phyloP scores from a whole-genome alignment of 768 basidiomycete genomes.

The Naganishia antarctica region DNA sequence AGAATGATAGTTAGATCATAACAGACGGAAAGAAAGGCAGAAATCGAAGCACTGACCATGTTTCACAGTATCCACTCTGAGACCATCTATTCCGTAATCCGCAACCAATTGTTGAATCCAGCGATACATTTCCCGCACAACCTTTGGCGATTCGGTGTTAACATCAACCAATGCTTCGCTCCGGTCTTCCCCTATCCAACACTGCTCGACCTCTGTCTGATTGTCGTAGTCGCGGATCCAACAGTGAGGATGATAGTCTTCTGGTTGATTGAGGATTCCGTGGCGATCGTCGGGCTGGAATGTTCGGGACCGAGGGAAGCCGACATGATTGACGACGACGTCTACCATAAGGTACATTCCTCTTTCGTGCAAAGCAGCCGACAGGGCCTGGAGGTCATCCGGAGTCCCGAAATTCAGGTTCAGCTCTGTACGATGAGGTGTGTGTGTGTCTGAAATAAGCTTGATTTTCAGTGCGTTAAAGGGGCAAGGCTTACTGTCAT shows the following conservation, averaged over 20 bases:
- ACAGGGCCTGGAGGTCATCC: conserved; percentile 66
- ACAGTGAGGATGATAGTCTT: conserved; percentile 74
- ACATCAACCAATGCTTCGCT: conserved; percentile 71
- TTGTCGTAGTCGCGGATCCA: conserved; percentile 63
- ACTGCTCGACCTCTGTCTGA: conserved; percentile 63
- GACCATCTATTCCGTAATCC: conserved; percentile 26
- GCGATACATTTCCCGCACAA: conserved; percentile 69
- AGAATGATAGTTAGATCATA: no score
- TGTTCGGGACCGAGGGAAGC: conserved; percentile 58
- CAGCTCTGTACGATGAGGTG: conserved; percentile 51
- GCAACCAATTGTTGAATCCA: conserved; percentile 41
- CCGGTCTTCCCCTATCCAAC: conserved; percentile 72
- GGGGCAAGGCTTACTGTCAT: conserved; percentile 4
- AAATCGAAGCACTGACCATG: conserved; percentile 52
- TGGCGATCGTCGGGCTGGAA: conserved; percentile 53
- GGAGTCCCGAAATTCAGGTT: conserved; percentile 69
- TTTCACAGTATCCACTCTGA: conserved; percentile 44
- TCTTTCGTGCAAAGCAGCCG: conserved; percentile 62
- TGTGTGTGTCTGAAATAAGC: no score
- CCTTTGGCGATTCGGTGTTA: conserved; percentile 70
- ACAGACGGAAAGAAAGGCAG: no score
- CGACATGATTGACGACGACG: conserved; percentile 74
- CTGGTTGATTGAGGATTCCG: conserved; percentile 49
- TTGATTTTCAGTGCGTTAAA: neutral
- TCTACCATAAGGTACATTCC: conserved; percentile 87